Conservation (phyloP, 306 rosid genomes). For the Cicer chorassanicum region DNA sequence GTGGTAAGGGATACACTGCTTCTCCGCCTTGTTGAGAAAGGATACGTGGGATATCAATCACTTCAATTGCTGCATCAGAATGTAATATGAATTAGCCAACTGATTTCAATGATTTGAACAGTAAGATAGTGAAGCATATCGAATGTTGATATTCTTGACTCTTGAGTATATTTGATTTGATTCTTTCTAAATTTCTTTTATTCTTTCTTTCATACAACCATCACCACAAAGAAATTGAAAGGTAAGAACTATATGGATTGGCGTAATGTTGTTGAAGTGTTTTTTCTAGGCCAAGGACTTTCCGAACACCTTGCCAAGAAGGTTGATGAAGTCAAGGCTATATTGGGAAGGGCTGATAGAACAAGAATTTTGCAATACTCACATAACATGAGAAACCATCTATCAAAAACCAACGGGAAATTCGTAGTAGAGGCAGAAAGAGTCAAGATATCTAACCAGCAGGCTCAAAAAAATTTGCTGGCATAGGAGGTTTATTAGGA, state of each 20-base stretch:
- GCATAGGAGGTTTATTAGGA: slow-evolving; percentile 84
- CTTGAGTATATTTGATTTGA: slow-evolving; percentile 13
- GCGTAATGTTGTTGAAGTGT: not conserved
- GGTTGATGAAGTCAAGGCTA: not conserved
- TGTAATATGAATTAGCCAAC: slow-evolving; percentile 46
- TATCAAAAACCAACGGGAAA: slow-evolving; percentile 27
- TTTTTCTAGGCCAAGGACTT: slow-evolving; percentile 4
- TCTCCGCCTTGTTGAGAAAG: slow-evolving; percentile 99
- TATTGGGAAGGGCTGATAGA: not conserved
- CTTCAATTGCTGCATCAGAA: slow-evolving; percentile 79
- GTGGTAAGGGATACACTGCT: slow-evolving; percentile 89
- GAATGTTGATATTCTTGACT: slow-evolving; percentile 31
- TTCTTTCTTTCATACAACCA: not conserved
- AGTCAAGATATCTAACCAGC: slow-evolving; percentile 72
- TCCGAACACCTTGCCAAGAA: not conserved
- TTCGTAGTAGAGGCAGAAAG: slow-evolving; percentile 28
- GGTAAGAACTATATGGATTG: slow-evolving; percentile 1
- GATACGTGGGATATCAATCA: slow-evolving; percentile 92
- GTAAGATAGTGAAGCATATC: slow-evolving; percentile 33
- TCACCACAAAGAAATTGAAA: not conserved
- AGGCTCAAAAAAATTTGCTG: slow-evolving; percentile 86
- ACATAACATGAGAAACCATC: slow-evolving; percentile 29
- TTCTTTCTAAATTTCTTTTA: slow-evolving; percentile 12
- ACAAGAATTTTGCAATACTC: not conserved
- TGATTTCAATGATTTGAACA: slow-evolving; percentile 18